Base-by-base conservation (phyloP, 306 rosid genomes). In the Castanopsis chinensis region DNA sequence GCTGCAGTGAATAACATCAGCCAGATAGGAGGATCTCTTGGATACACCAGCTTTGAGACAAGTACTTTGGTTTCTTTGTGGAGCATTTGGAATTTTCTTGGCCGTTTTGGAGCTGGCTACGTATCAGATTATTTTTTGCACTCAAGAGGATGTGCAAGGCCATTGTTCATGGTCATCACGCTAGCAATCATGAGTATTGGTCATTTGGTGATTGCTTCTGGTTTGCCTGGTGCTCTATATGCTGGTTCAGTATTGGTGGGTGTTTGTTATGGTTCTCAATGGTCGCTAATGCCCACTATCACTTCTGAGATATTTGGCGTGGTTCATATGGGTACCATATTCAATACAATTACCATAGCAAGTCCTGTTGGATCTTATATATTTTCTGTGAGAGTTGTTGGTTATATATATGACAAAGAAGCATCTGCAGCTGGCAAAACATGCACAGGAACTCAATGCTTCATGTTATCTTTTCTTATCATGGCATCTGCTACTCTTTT, bases 1-100 rank as follows among this genome's bases (percentile, higher is more conserved):
- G 90, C 97, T 43, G 83, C 97, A 37, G 88, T 92, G 53, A 94
- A 94, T 84, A 94, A 94, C 89, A 67, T 35, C 18, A 33, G 27
- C 72, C 72, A 67, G 52, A 67, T 67, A 67, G 72, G 72, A 67
- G 72, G 72, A 35, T 67, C 72, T 35, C 72, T 67, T 67, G 72
- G 72, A 33, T 67, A 67, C 49, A 67, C 72, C 51, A 35, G 52
- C 27, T 33, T n/a, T 13, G 27, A 67, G 72, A 67, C 20, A 10
- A 19, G 17, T 67, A 33, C 72, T 67, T 35, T 67, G 72, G 72
- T 67, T 35, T 67, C 72, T 35, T 67, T 67, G 72, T 35, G 72
- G 72, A 67, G 72, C 51, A 67, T 67, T 49, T 67, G 72, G 72
- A 67, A 67, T 67, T 67, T 67, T 67, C 72, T 67, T 67, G 72